These are phyloP conservation scores for Xerocomellus intermedius DNA, from an alignment of 768 basidiomycete species.

Conservation along the genomic window DNA sequence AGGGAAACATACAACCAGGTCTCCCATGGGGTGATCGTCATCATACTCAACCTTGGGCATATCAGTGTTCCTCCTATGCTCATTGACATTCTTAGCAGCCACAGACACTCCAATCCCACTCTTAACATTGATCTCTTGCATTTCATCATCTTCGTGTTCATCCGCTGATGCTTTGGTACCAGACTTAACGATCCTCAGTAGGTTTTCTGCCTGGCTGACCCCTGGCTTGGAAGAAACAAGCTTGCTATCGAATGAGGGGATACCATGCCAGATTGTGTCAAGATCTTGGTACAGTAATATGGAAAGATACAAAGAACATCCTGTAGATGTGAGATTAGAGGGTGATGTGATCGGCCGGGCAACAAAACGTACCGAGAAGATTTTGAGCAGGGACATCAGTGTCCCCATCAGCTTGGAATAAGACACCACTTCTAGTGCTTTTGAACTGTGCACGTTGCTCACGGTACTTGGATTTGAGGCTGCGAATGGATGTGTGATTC, in stretches of 20 bases:
- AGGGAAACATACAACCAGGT: no score
- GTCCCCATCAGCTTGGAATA: neutral
- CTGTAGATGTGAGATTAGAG: neutral
- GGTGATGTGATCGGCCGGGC: neutral
- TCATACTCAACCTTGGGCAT: no score
- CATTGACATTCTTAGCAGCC: no score
- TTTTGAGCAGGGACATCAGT: neutral
- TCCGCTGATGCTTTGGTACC: no score
- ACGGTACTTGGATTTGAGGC: neutral
- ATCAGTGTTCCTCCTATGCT: no score
- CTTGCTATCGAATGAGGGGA: constrained; percentile 1
- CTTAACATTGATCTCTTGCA: no score
- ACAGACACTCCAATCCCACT: no score
- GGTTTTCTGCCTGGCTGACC: neutral
- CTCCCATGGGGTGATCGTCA: no score
- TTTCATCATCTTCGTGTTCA: no score
- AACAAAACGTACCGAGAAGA: neutral
- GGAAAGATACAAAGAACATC: constrained; percentile 2
- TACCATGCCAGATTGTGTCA: constrained; percentile 3
- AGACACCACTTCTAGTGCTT: neutral
- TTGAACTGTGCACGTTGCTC: neutral
- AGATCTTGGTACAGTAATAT: constrained; percentile 9
- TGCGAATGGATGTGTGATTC: neutral
- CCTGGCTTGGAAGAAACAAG: constrained; percentile 1
- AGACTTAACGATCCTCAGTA: neutral